Base-by-base conservation (phyloP, 2,329 filamentous ascomycete genomes). In the Ophiosphaerella herpotricha region DNA sequence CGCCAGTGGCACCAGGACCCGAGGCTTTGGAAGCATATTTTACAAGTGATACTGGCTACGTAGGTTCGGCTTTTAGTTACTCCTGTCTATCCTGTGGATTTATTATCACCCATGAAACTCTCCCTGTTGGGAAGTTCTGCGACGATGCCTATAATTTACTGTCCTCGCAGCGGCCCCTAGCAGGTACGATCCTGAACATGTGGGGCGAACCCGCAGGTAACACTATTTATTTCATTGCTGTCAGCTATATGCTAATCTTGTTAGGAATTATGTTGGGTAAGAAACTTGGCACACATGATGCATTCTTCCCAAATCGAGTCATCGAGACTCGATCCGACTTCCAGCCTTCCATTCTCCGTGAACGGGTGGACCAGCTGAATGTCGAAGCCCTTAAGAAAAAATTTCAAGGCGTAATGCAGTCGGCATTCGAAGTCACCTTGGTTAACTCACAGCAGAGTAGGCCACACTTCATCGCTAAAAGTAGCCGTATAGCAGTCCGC, bases 151-250 rank as follows among this genome's bases (percentile, higher is more conserved):
- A 77, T 21, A 61, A 63, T 0, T 75, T 90, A 0, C 58, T 83
- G 3, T 51, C 70, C 3, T 58, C 77, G 3, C 59, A 76, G 12
- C 64, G 74, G 1, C 84, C 87, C 0, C 83, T 92, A 77, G 85
- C 86, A 0, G 88, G 89, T 1, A 91, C 88, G 0, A 67, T 90
- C 4, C 76, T 90, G 7, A 76, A 83, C 7, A 66, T 79, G 0
- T 67, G 72, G 1, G 88, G 88, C 0, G 69, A 75, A 13, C 82
- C 85, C 0, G 66, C 75, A 26, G 43, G 43, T 45, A 39, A 7
- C 7, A 13, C 23, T 2, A 13, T 7, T 7, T 35, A 2, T 9
- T 37, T 4, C 7, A 9, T 31, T 24, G 14, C 8, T 13, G 5
- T 29, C 7, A 23, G 7, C 7, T 8, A 41, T 14, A 6, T 41